These are phyloP conservation scores for Trypanosoma rangeli DNA, from an alignment of 208 protist genomes.

Conservation along the genomic window DNA sequence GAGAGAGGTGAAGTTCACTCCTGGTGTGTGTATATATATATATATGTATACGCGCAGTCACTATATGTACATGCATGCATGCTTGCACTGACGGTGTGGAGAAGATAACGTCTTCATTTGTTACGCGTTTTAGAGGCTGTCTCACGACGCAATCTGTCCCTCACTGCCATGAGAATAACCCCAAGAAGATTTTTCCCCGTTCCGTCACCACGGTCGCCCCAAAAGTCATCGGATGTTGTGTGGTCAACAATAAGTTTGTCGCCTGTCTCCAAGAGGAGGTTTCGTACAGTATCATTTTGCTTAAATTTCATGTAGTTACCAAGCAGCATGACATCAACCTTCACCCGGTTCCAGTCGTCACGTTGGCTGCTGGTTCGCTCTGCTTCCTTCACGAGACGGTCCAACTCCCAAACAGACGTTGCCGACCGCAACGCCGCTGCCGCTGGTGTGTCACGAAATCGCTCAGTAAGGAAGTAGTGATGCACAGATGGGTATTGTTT, in stretches of 20 bases:
- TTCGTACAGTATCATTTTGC: conserved; percentile 68
- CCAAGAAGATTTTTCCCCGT: conserved; percentile 84
- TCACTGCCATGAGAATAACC: conserved; percentile 74
- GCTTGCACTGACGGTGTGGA: background rate
- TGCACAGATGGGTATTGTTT: conserved; percentile 78
- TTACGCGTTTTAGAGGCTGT: conserved; percentile 6
- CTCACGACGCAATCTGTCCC: conserved; percentile 48
- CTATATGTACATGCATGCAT: background rate
- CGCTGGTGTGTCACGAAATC: conserved; percentile 59
- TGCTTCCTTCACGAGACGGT: conserved; percentile 66
- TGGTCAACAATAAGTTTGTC: conserved; percentile 73
- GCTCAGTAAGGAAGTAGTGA: conserved; percentile 86
- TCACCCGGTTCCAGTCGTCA: conserved; percentile 77
- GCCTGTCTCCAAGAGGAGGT: conserved; percentile 63
- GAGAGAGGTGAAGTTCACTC: background rate
- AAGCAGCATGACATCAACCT: conserved; percentile 87
- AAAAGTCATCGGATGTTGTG: conserved; percentile 79
- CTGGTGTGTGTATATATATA: background rate
- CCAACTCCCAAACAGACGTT: conserved; percentile 74
- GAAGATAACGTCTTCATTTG: background rate
- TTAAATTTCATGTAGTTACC: conserved; percentile 90
- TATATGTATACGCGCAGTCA: no score
- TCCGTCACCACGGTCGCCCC: conserved; percentile 83
- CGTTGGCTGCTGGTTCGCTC: conserved; percentile 64
- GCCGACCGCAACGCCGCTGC: conserved; percentile 55